Evolutionary conservation across 768 basidiomycete genomes (phyloP).

Genomic region (Stropharia rugosoannulata): DNA sequence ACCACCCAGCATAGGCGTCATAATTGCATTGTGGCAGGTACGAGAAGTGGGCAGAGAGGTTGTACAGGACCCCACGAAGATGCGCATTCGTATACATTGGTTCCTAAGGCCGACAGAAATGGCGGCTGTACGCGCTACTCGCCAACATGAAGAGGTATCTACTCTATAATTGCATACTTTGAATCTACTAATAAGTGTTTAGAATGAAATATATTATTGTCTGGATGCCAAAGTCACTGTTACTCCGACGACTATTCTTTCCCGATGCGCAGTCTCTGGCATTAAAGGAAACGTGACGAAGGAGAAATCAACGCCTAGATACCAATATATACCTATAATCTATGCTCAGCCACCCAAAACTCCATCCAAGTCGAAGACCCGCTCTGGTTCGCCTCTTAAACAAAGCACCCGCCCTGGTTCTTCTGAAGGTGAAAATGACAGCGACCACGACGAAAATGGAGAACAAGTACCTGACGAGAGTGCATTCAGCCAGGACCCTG

Average conservation of each 20-base stretch:
- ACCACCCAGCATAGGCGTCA: conserved; percentile 65
- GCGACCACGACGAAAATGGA: conserved; percentile 18
- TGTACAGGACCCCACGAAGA: conserved; percentile 34
- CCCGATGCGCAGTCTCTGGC: conserved; percentile 49
- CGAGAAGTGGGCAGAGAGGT: conserved; percentile 26
- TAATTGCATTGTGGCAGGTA: conserved; percentile 69
- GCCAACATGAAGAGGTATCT: conserved; percentile 60
- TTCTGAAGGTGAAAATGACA: conserved; percentile 10
- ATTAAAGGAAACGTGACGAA: conserved; percentile 12
- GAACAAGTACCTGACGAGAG: conserved; percentile 16
- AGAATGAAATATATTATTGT: conserved; percentile 81
- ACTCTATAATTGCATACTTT: background rate
- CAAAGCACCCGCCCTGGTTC: conserved; percentile 15
- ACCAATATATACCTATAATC: background rate
- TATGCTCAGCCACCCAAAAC: conserved; percentile 10
- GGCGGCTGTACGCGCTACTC: conserved; percentile 55
- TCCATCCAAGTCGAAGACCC: conserved; percentile 15
- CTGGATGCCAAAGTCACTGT: conserved; percentile 47
- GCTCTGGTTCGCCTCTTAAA: conserved; percentile 20
- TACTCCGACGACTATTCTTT: conserved; percentile 48
- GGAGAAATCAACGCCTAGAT: conserved; percentile 1
- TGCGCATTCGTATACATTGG: conserved; percentile 72
- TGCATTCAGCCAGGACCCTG: conserved; percentile 14
- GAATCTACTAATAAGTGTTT: background rate
- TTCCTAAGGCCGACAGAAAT: conserved; percentile 69